These are phyloP conservation scores for Agrostemma githago DNA, from an alignment of 148 eudicot genomes.

Conservation along the genomic window DNA sequence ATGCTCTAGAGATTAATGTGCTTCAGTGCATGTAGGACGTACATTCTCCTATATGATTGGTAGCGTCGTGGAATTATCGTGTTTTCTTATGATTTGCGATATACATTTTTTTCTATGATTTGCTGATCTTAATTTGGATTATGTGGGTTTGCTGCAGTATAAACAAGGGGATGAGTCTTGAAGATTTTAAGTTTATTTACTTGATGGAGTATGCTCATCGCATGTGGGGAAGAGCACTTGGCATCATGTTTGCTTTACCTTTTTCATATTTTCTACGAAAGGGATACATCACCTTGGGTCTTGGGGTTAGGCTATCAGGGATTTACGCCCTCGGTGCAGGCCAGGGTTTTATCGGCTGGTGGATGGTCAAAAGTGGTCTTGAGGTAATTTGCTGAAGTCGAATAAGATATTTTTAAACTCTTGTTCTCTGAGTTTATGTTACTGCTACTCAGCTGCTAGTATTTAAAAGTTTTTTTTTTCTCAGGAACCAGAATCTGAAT, in stretches of 20 bases:
- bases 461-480: not conserved
- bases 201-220: slow-evolving; percentile 99
- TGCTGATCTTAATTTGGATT: slow-evolving; percentile 1
- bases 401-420: not conserved
- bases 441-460: not conserved
- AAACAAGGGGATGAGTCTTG: slow-evolving; percentile 87
- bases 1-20: not conserved
- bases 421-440: not conserved
- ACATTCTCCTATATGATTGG: not conserved
- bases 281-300: slow-evolving; percentile 75
- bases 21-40: not conserved
- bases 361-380: slow-evolving; percentile 99
- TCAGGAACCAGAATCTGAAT: slow-evolving; percentile 86
- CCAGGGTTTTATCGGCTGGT: slow-evolving; percentile 97
- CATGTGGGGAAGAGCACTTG: slow-evolving; percentile 99
- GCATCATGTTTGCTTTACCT: slow-evolving; percentile 94
- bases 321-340: slow-evolving; percentile 95
- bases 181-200: slow-evolving; percentile 89
- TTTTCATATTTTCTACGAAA: slow-evolving; percentile 89
- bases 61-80: not conserved
- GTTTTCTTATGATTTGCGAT: not conserved
- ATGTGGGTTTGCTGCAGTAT: slow-evolving; percentile 37
- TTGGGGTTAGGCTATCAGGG: slow-evolving; percentile 73
- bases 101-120: not conserved
- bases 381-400: slow-evolving; percentile 49